Evolutionary conservation across 768 basidiomycete species (phyloP).

Genomic region (Xerocomellus dryophilus): DNA sequence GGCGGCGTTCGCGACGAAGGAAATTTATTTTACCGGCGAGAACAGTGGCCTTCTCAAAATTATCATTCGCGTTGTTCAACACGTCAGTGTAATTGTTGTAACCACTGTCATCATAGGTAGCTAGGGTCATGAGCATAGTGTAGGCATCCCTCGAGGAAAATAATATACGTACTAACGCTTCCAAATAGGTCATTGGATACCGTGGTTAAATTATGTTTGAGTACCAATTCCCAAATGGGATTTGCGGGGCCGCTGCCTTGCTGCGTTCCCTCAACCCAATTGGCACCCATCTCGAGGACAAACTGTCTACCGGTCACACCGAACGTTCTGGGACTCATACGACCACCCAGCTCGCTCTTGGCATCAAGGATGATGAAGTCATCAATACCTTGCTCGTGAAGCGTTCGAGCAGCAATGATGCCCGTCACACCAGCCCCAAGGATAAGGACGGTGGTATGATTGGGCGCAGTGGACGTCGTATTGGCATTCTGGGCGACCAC

Average conservation of each 20-base stretch:
- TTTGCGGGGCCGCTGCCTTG: slow-evolving; percentile 49
- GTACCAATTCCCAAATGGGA: slow-evolving; percentile 56
- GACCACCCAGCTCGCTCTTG: slow-evolving; percentile 57
- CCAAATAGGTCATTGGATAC: slow-evolving; percentile 43
- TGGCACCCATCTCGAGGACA: slow-evolving; percentile 55
- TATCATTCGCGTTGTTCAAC: slow-evolving; percentile 40
- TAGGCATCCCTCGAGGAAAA: not conserved
- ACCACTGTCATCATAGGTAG: slow-evolving; percentile 54
- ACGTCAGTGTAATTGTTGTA: slow-evolving; percentile 44
- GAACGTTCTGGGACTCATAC: slow-evolving; percentile 49
- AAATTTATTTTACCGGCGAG: slow-evolving; percentile 39
- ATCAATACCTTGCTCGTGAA: slow-evolving; percentile 49
- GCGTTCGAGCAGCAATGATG: slow-evolving; percentile 59
- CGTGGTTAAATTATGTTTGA: slow-evolving; percentile 51
- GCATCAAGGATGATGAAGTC: slow-evolving; percentile 63
- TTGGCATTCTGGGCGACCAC: slow-evolving; percentile 5
- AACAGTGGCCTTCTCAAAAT: slow-evolving; percentile 40
- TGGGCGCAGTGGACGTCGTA: slow-evolving; percentile 1
- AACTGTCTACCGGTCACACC: slow-evolving; percentile 37
- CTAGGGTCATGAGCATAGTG: slow-evolving; percentile 27
- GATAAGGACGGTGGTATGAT: slow-evolving; percentile 45
- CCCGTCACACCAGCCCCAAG: slow-evolving; percentile 68
- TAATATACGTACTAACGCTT: slow-evolving; percentile 40
- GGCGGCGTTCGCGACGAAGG: slow-evolving; percentile 45
- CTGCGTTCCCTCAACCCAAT: slow-evolving; percentile 60